A percentile compares a stretch with the other conserved stretches of the same genome.
phyloP scores from a whole-genome alignment of 2,329 filamentous ascomycete genomes.

The Colletotrichum sublineola region DNA sequence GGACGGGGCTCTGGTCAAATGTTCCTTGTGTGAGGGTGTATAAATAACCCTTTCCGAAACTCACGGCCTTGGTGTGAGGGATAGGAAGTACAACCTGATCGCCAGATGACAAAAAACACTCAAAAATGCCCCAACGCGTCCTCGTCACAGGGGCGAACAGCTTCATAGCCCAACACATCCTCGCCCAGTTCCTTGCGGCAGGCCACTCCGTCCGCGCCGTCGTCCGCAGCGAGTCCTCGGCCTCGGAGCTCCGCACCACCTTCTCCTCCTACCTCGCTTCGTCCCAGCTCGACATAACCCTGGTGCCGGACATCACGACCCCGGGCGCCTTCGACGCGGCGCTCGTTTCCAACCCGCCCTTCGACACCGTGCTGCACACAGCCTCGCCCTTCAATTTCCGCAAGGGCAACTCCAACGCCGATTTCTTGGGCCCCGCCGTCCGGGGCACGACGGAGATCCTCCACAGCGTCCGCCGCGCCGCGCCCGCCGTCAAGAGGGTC shows the following conservation, averaged over 20 bases:
- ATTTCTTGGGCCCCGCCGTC: conserved; percentile 68
- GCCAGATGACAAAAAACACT: no score
- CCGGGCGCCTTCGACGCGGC: conserved; percentile 52
- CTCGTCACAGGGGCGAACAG: conserved; percentile 58
- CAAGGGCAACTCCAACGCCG: conserved; percentile 66
- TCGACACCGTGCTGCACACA: conserved; percentile 81
- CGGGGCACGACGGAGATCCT: conserved; percentile 65
- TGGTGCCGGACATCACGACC: conserved; percentile 53
- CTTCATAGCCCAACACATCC: conserved; percentile 57
- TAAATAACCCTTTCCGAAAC: not conserved
- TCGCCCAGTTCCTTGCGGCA: conserved; percentile 51
- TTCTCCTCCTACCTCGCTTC: conserved; percentile 7
- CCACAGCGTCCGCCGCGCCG: conserved; percentile 59
- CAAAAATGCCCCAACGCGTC: conserved; percentile 33
- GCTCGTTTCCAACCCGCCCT: conserved; percentile 61
- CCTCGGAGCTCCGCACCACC: conserved; percentile 5
- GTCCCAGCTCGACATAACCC: conserved; percentile 45
- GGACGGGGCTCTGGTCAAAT: no score
- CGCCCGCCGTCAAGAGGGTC: conserved; percentile 71
- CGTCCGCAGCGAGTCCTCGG: conserved; percentile 46
- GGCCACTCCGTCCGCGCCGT: conserved; percentile 57
- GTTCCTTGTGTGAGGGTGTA: not conserved
- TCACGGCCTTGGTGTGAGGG: no score
- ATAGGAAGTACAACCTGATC: no score
- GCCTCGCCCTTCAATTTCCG: conserved; percentile 79